A percentile compares a stretch with the other conserved stretches of the same genome.
phyloP scores from a whole-genome alignment of 106 monocot genomes.

The Triglochin maritima region DNA sequence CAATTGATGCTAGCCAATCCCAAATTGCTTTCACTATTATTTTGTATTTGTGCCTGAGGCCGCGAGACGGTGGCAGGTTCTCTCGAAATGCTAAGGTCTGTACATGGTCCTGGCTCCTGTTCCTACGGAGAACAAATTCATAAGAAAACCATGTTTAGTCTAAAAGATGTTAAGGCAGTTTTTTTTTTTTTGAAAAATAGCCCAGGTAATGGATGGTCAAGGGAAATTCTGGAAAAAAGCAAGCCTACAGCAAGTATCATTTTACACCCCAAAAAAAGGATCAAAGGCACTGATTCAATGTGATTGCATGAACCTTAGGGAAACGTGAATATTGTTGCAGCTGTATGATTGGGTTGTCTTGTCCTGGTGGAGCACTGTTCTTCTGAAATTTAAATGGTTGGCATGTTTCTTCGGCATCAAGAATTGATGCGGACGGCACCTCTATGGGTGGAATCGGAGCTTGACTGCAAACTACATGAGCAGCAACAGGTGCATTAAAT shows the following conservation, averaged over 20 bases:
- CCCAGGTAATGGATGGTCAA: background rate
- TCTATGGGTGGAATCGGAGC: constrained; percentile 6
- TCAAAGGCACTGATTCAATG: background rate
- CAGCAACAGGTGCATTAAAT: constrained; percentile 79
- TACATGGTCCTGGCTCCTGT: background rate
- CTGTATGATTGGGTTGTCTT: constrained; percentile 3
- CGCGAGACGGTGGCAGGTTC: constrained; percentile 24
- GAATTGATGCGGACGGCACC: constrained; percentile 34
- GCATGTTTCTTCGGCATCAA: constrained; percentile 80
- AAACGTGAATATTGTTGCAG: constrained; percentile 16
- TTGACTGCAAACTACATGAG: constrained; percentile 30
- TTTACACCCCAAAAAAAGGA: too few species aligned
- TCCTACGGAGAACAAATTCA: background rate
- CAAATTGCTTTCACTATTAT: constrained; percentile 13
- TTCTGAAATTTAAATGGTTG: constrained; percentile 58
- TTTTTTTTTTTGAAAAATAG: background rate
- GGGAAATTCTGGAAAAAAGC: background rate
- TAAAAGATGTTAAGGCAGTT: background rate
- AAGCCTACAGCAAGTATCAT: too few species aligned
- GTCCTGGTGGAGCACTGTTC: background rate
- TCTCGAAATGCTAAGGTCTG: constrained; percentile 1
- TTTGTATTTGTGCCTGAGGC: constrained; percentile 4
- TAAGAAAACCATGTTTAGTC: background rate
- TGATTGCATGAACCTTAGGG: constrained; percentile 35
- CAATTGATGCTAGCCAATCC: constrained; percentile 54